Evolutionary conservation across 75 land plant species (phyloP).

Genomic region (Isoetes taiwanensis): DNA sequence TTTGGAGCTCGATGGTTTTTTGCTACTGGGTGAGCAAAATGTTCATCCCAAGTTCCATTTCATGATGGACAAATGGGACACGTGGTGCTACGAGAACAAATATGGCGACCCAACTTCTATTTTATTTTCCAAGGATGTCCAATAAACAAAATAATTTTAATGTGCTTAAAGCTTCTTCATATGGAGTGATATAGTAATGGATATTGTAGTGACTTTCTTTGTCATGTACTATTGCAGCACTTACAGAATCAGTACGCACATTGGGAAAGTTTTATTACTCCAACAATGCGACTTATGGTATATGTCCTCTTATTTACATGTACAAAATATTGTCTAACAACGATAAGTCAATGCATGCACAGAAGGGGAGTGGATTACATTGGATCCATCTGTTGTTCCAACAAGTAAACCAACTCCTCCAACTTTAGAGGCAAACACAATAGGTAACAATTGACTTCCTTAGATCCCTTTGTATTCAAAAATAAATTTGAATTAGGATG

Average conservation of each 20-base stretch:
- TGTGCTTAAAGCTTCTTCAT: no score
- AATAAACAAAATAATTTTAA: no score
- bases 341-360: not conserved
- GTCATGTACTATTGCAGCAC: no score
- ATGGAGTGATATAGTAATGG: no score
- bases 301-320: not conserved
- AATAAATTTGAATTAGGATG: not conserved
- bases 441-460: not conserved
- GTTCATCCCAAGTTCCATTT: no score
- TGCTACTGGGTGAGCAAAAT: no score
- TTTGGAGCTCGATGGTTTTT: no score
- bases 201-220: no score
- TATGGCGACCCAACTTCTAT: no score
- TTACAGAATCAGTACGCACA: constrained; percentile 1
- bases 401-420: not conserved
- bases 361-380: constrained; percentile 28
- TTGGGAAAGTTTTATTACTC: constrained; percentile 21
- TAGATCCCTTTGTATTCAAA: not conserved
- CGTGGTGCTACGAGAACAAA: no score
- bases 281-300: constrained; percentile 21
- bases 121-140: no score
- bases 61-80: no score
- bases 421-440: not conserved
- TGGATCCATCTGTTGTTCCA: constrained; percentile 9
- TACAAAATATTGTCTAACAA: not conserved